Evolutionary conservation across 163 green algal genomes (phyloP), one percentile per base, ranked within the genome.

Genomic region (Scenedesmus sp.): DNA sequence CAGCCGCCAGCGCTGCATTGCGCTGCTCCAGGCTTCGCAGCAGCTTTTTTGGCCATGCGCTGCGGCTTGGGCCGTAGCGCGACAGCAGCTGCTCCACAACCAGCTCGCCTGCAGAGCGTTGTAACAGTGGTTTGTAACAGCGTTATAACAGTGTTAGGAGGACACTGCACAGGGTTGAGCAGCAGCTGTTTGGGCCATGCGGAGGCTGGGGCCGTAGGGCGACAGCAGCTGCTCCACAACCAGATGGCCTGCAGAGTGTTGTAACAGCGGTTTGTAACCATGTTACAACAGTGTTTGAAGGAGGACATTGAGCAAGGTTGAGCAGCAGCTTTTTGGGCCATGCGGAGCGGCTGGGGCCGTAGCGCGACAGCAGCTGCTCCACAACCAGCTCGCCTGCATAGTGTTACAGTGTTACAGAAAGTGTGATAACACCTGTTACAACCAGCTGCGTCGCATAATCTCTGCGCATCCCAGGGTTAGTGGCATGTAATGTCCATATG

Each of bases 31-130:
- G 93, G 4, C 94, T 94, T 54, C 87, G 88, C 81, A 97, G 81
- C 66, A 97, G 95, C 5, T 93, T 86, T 1, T 88, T 94, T 12
- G 97, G 96, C 97, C 97, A 98, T 18, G 26, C 87, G 26, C 84
- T 89, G 1, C 90, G 74, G 26, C 93, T 88, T 46, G 92, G 55
- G 55, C 97, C 95, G 79, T 97, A 95, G 64, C 94, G 84, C 1
- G 20, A 34, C 23, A 92, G 88, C 74, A 98, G 94, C 55, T 93
- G 84, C 70, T 96, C 93, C 55, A 97, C 88, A 8, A 95, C 93
- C 15, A 96, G 55, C 87, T 95, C 94, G 57, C 93, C 94, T 95
- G 90, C 26, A 90, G 83, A 16, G 82, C 55, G 54, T 77, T 79
- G 67, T 10, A 13, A 26, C 34, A 46, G 34, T 46, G 34, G 34